Evolutionary conservation across 148 eudicot species (phyloP).

Genomic region (Diospyros lotus): DNA sequence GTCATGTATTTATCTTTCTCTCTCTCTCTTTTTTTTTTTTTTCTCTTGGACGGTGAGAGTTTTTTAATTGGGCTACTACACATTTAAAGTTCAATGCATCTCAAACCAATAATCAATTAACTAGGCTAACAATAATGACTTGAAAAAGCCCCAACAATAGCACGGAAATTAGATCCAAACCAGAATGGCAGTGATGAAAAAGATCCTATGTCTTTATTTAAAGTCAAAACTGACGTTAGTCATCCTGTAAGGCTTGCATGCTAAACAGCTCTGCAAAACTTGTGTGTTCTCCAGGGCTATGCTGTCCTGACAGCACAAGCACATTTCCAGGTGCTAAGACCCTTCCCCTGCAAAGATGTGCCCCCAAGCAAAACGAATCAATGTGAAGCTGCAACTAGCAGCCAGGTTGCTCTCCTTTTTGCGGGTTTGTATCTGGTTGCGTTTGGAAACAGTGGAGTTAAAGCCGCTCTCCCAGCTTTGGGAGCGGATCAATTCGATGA

Average conservation of each 20-base stretch:
- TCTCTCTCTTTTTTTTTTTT: not conserved
- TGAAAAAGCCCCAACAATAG: too few species aligned
- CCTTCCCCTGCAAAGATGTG: conserved; percentile 42
- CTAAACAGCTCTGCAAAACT: too few species aligned
- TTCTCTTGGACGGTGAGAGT: not conserved
- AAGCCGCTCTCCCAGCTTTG: conserved; percentile 43
- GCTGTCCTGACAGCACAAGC: conserved; percentile 44
- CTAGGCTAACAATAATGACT: too few species aligned
- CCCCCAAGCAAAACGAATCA: conserved; percentile 16
- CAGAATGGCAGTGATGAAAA: too few species aligned
- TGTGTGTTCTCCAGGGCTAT: conserved; percentile 27
- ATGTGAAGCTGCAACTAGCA: conserved; percentile 28
- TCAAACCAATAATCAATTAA: not conserved
- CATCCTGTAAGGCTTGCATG: too few species aligned
- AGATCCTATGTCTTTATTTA: too few species aligned
- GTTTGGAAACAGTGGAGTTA: conserved; percentile 37
- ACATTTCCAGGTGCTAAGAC: conserved; percentile 33
- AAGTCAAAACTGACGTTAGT: too few species aligned
- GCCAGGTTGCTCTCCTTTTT: conserved; percentile 31
- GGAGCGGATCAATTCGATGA: conserved; percentile 60
- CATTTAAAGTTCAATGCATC: not conserved
- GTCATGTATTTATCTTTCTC: not conserved
- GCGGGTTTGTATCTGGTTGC: conserved; percentile 40
- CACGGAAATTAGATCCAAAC: too few species aligned
- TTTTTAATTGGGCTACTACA: not conserved